Percentiles rank a stretch among this genome's conserved stretches.
These are phyloP conservation scores for Trichoderma atrobrunneum DNA, from an alignment of 2,329 filamentous ascomycete genomes.

Conservation along the genomic window DNA sequence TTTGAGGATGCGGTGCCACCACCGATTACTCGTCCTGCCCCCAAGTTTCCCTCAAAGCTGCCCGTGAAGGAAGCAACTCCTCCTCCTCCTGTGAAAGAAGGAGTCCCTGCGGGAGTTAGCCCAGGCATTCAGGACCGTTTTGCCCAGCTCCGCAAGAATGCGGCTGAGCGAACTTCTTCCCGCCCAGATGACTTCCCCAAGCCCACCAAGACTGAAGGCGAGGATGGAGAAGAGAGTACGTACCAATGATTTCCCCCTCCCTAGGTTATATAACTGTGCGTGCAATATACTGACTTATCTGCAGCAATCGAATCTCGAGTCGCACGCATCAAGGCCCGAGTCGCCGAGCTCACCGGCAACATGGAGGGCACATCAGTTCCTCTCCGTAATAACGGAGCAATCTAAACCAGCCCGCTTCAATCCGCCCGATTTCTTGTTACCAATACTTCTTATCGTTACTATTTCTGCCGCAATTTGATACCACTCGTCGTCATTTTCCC, in stretches of 20 bases:
- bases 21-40: conserved; percentile 44
- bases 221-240: conserved; percentile 91
- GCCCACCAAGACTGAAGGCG: conserved; percentile 60
- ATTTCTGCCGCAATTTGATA: conserved; percentile 20
- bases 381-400: conserved; percentile 15
- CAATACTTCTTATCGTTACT: neutral
- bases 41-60: conserved; percentile 16
- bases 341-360: conserved; percentile 87
- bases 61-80: conserved; percentile 34
- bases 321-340: conserved; percentile 94
- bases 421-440: neutral
- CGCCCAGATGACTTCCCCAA: conserved; percentile 59
- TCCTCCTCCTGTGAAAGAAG: conserved; percentile 32
- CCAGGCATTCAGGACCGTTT: conserved; percentile 68
- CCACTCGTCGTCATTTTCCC: conserved; percentile 19
- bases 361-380: conserved; percentile 55
- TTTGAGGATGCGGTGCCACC: conserved; percentile 44
- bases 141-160: conserved; percentile 95
- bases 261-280: neutral
- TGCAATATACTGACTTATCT: conserved; percentile 24
- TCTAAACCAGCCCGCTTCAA: no score
- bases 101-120: conserved; percentile 34
- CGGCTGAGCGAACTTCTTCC: conserved; percentile 71
- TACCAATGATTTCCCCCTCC: conserved; percentile 28
- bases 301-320: conserved; percentile 95